Evolutionary conservation across 495 filamentous ascomycete genomes (phyloP).

Genomic region (Astrothelium macrocarpum): DNA sequence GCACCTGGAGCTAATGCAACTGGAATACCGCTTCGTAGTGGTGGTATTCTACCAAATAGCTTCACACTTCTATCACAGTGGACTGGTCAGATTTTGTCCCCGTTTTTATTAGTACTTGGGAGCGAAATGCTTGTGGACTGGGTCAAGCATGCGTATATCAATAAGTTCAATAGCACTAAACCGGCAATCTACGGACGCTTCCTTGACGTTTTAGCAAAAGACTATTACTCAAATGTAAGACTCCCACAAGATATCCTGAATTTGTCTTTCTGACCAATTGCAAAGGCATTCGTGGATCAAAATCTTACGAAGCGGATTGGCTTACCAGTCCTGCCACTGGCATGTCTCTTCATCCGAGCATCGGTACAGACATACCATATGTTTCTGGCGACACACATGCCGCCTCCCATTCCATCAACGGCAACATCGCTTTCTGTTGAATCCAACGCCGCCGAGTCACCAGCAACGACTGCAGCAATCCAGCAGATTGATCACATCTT

Average conservation of each 20-base stretch:
- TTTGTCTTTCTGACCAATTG: conserved; percentile 10
- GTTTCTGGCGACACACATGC: conserved; percentile 81
- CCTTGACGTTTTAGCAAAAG: conserved; percentile 86
- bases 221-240: conserved; percentile 87
- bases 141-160: conserved; percentile 95
- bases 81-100: conserved; percentile 79
- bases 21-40: conserved; percentile 37
- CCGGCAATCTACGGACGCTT: conserved; percentile 82
- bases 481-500: conserved; percentile 67
- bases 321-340: conserved; percentile 82
- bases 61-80: conserved; percentile 85
- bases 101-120: conserved; percentile 84
- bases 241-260: conserved; percentile 1
- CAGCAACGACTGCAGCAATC: conserved; percentile 60
- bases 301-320: conserved; percentile 83
- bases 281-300: conserved; percentile 75
- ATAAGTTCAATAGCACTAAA: conserved; percentile 94
- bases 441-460: conserved; percentile 42
- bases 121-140: conserved; percentile 97
- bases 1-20: conserved; percentile 39
- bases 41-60: conserved; percentile 67
- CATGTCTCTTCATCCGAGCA: conserved; percentile 90
- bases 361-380: conserved; percentile 96
- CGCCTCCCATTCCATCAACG: conserved; percentile 61
- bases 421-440: conserved; percentile 53